Base-by-base conservation (phyloP, 345 rosid genomes). In the Hibiscus tridactylites region DNA sequence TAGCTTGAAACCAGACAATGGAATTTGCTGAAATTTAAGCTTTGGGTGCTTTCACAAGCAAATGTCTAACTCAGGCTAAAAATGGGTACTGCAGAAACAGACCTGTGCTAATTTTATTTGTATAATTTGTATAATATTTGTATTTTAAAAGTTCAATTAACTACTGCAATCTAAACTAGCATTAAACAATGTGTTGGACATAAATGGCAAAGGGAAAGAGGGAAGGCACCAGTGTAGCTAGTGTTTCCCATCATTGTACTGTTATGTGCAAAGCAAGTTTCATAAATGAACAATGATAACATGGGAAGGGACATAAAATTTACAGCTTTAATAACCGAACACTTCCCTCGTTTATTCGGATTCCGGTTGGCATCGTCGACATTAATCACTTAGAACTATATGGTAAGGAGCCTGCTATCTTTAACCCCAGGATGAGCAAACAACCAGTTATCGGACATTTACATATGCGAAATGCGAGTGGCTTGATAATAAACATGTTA, bases 401-500 rank as follows among this genome's bases (percentile, higher is more conserved):
- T 42, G 28, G 60, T 15, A 52, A 4, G 58, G 26, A 53, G 10
- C 28, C 26, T 56, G 11, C 9, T 6, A 53, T 11, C 24, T 61
- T 31, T 61, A 31, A 29, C 44, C 46, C 66, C 46, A 35, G 1
- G 6, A 33, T 35, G 46, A 64, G 65, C 42, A 61, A 31, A 31
- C 6, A 31, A 61, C 42, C 64, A 61, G 65, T 31, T 29, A 61
- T 16, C 42, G 31, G 65, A 61, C 65, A 60, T 58, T 52, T 37
- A 57, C 31, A 29, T 29, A 29, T 73, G 87, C 97, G 46, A 95
- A 95, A 84, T 90, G 98, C 28, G 98, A 95, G 77, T 95, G 99
- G 98, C 99, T 95, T 47, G 98, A 92, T 80, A 88, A 92, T 78
- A 89, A 88, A 86, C 99, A 90, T 72, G 97, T 89, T 11, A 96